A percentile compares a stretch with the other conserved stretches of the same genome.
These are phyloP conservation scores for Leccinum ochraceum DNA, from an alignment of 768 basidiomycete genomes.

Conservation along the genomic window DNA sequence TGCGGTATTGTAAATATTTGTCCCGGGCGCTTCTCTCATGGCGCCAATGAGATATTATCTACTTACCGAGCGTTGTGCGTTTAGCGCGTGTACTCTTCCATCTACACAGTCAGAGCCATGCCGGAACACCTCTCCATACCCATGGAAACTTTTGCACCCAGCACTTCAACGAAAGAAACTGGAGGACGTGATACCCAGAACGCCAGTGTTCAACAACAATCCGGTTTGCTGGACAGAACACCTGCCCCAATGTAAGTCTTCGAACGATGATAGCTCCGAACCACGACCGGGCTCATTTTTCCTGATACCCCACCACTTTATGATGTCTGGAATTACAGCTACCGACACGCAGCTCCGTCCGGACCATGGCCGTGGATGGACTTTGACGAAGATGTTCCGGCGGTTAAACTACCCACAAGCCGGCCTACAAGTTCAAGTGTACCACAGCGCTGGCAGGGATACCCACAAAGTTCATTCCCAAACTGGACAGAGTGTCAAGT, in stretches of 20 bases:
- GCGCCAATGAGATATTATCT: neutral
- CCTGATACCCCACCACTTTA: neutral
- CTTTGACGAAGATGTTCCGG: slow-evolving; percentile 31
- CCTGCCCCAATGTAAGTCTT: slow-evolving; percentile 26
- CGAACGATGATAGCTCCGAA: neutral
- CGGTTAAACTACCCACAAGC: neutral
- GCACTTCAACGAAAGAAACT: neutral
- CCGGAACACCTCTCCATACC: slow-evolving; percentile 19
- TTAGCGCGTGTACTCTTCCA: slow-evolving; percentile 1
- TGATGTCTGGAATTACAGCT: slow-evolving; percentile 16
- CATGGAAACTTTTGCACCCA: slow-evolving; percentile 13
- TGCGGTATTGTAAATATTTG: neutral
- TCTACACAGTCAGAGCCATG: slow-evolving; percentile 13
- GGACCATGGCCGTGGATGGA: slow-evolving; percentile 48
- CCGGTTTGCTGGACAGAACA: slow-evolving; percentile 12
- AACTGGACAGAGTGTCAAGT: slow-evolving; percentile 37
- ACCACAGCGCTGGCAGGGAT: slow-evolving; percentile 22
- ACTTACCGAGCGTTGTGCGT: neutral
- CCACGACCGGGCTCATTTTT: neutral
- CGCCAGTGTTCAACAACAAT: neutral
- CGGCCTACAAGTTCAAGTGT: neutral
- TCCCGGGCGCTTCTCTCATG: slow-evolving; percentile 10
- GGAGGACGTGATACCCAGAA: neutral
- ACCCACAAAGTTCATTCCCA: slow-evolving; percentile 32
- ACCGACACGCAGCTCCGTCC: slow-evolving; percentile 40